Base-by-base conservation (phyloP, 139 green algal species). In the Chlorella sp. region DNA sequence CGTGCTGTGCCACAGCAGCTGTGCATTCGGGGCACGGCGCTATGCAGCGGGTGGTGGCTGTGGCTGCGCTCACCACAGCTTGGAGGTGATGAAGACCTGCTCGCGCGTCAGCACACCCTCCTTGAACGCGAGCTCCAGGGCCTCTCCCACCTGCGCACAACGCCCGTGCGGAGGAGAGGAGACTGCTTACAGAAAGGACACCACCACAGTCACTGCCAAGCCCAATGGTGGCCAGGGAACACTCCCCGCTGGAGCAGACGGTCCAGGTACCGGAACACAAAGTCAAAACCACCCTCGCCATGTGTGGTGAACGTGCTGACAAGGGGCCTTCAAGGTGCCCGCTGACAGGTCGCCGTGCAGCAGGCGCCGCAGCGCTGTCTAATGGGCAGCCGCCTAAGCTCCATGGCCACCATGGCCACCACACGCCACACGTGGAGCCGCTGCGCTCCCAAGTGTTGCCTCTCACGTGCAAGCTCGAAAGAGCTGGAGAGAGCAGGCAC, bases 21-120 rank as follows among this genome's bases (percentile, higher is more conserved):
- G n/a, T n/a, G n/a, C n/a, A n/a, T n/a, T n/a, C n/a, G n/a, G n/a
- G n/a, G n/a, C n/a, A n/a, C n/a, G n/a, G n/a, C n/a, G n/a, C n/a
- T n/a, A n/a, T n/a, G n/a, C n/a, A n/a, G n/a, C n/a, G n/a, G n/a
- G n/a, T n/a, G n/a, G n/a, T n/a, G n/a, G n/a, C n/a, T n/a, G 35
- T 27, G 33, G 42, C 27, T 24, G 32, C 30, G 24, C 74, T 32
- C 61, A 88, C 83, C 88, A 91, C 0, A 91, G 77, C 63, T 94
- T 94, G 73, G 79, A 85, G 1, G 85, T 91, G 55, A 94, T 77
- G 78, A 87, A 92, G 1, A 94, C 60, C 31, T 94, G 78, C 22
- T 77, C 67, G 0, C 89, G 77, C 30, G 59, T 67, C 31, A 94
- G 74, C 29, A 81, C 74, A 20, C 85, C 85, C 70, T 86, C 76